Base-by-base conservation (phyloP, 2,329 filamentous ascomycete genomes). In the Fusarium azukiicola region DNA sequence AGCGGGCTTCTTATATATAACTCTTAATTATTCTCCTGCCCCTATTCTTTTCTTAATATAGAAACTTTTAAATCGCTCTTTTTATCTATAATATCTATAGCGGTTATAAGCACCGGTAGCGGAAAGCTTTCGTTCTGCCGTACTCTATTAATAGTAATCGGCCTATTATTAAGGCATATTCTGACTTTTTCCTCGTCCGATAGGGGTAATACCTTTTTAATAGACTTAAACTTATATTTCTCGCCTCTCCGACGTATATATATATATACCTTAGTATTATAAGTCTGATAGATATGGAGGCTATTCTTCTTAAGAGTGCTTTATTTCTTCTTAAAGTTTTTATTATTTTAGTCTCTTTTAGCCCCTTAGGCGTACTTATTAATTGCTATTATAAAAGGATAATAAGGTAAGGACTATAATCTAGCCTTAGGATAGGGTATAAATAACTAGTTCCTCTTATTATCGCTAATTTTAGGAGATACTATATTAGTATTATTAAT, bases 181-280 rank as follows among this genome's bases (percentile, higher is more conserved):
- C 50, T 68, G 19, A 74, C 73, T 54, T 74, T 74, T 69, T 78
- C 74, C 47, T 74, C n/a, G 14, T 75, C 67, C n/a, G 69, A 71
- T 10, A 78, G 72, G 9, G 69, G 69, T 54, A 75, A 73, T 4
- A 67, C 74, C 27, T 69, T 76, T 6, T 76, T 67, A 50, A 72
- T 74, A 74, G 76, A 78, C 70, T 76, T 74, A 8, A 78, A 78
- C 69, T 78, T 67, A 50, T 74, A 75, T 40, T 72, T 78, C 40
- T 78, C 38, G 9, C 75, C 67, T 40, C 69, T 75, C 16, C 61
- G 70, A n/a, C 67, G 70, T 21, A 75, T 70, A 23, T 66, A 73
- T 19, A 77, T 66, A 38, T 77, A 77, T 50, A 78, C 58, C 49
- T 76, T 66, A 40, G 76, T 58, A 46, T 72, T 44, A 27, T 76